phyloP scores from a whole-genome alignment of 768 basidiomycete species.

The Boletellus sp. region DNA sequence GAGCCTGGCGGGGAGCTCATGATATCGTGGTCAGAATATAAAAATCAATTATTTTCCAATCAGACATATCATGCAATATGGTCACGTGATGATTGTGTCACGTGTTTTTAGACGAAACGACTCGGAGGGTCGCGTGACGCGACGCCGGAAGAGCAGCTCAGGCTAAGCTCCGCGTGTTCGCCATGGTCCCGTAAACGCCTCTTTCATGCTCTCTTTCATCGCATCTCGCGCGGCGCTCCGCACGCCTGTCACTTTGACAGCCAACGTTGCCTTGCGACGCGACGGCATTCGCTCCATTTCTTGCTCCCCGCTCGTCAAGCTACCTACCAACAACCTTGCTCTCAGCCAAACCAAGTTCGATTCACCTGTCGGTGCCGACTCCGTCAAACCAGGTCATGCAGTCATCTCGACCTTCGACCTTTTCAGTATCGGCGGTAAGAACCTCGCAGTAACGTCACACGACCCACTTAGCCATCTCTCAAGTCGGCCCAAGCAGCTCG shows the following conservation, averaged over 20 bases:
- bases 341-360: not conserved
- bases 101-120: too few relatives aligned
- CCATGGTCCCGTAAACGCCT: not conserved
- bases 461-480: constrained; percentile 26
- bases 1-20: constrained; percentile 20
- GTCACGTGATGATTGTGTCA: too few relatives aligned
- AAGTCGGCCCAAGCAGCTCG: constrained; percentile 57
- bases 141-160: too few relatives aligned
- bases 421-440: constrained; percentile 83
- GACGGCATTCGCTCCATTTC: constrained; percentile 16
- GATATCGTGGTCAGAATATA: not conserved
- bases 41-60: constrained; percentile 1
- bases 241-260: not conserved
- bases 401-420: constrained; percentile 93
- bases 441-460: not conserved
- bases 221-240: constrained; percentile 6
- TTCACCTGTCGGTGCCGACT: constrained; percentile 1
- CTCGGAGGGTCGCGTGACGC: too few relatives aligned
- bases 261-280: not conserved
- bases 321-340: constrained; percentile 7
- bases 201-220: constrained; percentile 4
- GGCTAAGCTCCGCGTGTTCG: too few relatives aligned
- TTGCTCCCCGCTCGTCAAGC: not conserved
- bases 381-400: constrained; percentile 64
- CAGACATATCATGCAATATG: not conserved